Evolutionary conservation across 2,329 filamentous ascomycete genomes (phyloP).

Genomic region (Colletotrichum somersetense): DNA sequence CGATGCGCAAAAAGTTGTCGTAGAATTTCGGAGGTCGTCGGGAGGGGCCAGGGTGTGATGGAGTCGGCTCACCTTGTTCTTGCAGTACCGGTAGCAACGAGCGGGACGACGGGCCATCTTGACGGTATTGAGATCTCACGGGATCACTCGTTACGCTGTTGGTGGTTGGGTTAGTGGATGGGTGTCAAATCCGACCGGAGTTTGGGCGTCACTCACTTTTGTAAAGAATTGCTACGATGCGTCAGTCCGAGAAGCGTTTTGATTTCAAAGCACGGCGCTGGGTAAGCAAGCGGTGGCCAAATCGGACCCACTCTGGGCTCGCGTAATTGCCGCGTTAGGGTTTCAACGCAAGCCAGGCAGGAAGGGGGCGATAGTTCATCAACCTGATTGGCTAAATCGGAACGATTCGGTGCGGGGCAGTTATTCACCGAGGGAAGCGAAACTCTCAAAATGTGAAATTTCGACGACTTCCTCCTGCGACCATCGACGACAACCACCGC

Average conservation of each 20-base stretch:
- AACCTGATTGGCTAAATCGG: constrained; percentile 1
- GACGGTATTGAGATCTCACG: constrained; percentile 67
- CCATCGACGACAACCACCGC: constrained; percentile 35
- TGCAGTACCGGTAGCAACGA: constrained; percentile 99
- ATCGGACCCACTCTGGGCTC: constrained; percentile 24
- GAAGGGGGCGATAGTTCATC: neutral
- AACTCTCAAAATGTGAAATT: neutral
- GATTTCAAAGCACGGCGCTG: constrained; percentile 67
- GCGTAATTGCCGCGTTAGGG: constrained; percentile 16
- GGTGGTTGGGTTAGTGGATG: constrained; percentile 53
- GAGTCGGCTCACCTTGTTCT: constrained; percentile 90
- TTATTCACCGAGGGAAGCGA: constrained; percentile 18
- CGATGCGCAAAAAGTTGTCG: constrained; percentile 33
- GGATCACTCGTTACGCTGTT: constrained; percentile 50
- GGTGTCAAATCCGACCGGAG: constrained; percentile 44
- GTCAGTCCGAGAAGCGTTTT: constrained; percentile 51
- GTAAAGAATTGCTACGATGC: constrained; percentile 39
- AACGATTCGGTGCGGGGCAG: neutral
- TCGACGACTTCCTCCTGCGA: neutral
- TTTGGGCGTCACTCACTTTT: constrained; percentile 37
- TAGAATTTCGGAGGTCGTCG: constrained; percentile 18
- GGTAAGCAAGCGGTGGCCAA: constrained; percentile 36
- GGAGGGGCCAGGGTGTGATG: constrained; percentile 9
- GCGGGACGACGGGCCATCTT: constrained; percentile 99
- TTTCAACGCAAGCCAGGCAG: neutral